A percentile compares a stretch with the other conserved stretches of the same genome.
Conservation (phyloP, 148 eudicot genomes). For the Fallopia convolvulus region DNA sequence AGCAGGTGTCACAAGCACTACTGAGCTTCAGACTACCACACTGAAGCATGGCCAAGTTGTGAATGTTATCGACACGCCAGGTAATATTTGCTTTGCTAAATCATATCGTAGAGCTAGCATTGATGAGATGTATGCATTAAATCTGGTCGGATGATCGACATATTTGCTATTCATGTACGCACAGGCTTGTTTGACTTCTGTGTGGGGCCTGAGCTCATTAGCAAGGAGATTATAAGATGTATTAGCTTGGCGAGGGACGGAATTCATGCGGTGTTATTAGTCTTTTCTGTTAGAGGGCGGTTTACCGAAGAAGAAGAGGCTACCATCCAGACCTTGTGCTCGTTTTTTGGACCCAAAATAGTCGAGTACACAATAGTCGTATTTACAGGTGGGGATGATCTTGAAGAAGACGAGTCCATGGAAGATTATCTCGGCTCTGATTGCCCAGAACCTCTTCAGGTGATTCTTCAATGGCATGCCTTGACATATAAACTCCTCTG, state of each 20-base stretch:
- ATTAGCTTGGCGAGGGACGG: slow-evolving; percentile 72
- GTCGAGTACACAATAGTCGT: slow-evolving; percentile 65
- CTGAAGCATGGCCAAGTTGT: slow-evolving; percentile 56
- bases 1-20: slow-evolving; percentile 59
- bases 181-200: slow-evolving; percentile 68
- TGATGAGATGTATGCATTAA: too few relatives aligned
- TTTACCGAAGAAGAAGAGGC: slow-evolving; percentile 57
- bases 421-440: slow-evolving; percentile 50
- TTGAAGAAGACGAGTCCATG: slow-evolving; percentile 50
- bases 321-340: slow-evolving; percentile 38
- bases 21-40: slow-evolving; percentile 56
- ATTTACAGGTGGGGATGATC: slow-evolving; percentile 75
- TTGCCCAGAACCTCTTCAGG: slow-evolving; percentile 58
- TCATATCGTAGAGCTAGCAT: too few relatives aligned
- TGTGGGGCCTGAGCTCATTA: slow-evolving; percentile 41
- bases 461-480: too few relatives aligned
- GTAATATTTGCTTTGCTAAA: slow-evolving; percentile 17
- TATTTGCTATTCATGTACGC: neutral
- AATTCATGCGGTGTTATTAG: slow-evolving; percentile 67
- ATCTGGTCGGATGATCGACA: too few relatives aligned
- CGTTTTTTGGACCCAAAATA: slow-evolving; percentile 59
- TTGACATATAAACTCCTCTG: too few relatives aligned
- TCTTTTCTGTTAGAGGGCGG: slow-evolving; percentile 49
- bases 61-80: slow-evolving; percentile 80
- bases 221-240: slow-evolving; percentile 71